Conservation (phyloP, 2,329 filamentous ascomycete species). For the Diaporthe nobilis region DNA sequence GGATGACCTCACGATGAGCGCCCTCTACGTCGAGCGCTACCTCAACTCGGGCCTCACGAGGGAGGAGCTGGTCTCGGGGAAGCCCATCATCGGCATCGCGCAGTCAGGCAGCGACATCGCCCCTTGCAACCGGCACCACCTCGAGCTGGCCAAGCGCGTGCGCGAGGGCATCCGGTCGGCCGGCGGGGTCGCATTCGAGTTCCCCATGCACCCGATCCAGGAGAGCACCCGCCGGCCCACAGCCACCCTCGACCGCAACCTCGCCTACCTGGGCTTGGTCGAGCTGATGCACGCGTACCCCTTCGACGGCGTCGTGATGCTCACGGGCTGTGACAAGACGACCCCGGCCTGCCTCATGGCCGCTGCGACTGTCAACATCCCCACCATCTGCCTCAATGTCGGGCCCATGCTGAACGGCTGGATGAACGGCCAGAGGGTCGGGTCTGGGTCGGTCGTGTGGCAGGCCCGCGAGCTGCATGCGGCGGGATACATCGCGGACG, state of each 20-base stretch:
- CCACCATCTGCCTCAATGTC: constrained; percentile 65
- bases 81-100: constrained; percentile 66
- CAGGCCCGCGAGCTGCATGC: constrained; percentile 62
- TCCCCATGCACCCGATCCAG: constrained; percentile 66
- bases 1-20: constrained; percentile 49
- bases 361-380: constrained; percentile 65
- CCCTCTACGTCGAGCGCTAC: constrained; percentile 64
- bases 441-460: constrained; percentile 63
- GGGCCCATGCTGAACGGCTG: constrained; percentile 68
- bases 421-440: constrained; percentile 55
- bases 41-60: constrained; percentile 64
- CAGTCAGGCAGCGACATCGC: constrained; percentile 65
- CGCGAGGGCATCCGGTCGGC: constrained; percentile 64
- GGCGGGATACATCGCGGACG: constrained; percentile 60
- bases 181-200: constrained; percentile 65
- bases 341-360: constrained; percentile 66
- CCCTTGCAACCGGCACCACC: constrained; percentile 65
- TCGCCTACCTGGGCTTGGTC: constrained; percentile 62
- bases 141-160: constrained; percentile 63
- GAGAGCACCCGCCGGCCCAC: constrained; percentile 63
- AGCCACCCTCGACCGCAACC: constrained; percentile 63
- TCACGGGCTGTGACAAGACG: constrained; percentile 68
- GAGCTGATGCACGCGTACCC: constrained; percentile 64
- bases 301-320: constrained; percentile 64
- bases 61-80: constrained; percentile 63